Evolutionary conservation across 768 basidiomycete genomes (phyloP).

Genomic region (Boletus reticulatus): DNA sequence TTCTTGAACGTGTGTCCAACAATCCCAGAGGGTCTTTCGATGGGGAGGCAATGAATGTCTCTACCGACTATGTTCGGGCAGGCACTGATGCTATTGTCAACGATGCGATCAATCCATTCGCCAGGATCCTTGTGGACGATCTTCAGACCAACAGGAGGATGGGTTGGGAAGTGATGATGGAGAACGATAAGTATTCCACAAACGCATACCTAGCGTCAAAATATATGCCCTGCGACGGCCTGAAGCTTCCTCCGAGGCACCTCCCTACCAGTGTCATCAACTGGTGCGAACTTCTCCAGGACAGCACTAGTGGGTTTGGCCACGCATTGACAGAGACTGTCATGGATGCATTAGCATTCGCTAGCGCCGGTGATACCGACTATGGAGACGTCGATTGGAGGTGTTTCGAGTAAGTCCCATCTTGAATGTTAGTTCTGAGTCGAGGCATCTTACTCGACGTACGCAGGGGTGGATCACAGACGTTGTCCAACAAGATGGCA

Average conservation of each 20-base stretch:
- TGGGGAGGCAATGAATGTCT: slow-evolving; percentile 7
- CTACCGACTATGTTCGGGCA: slow-evolving; percentile 6
- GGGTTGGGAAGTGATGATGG: slow-evolving; percentile 29
- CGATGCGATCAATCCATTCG: slow-evolving; percentile 22
- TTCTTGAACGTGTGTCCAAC: slow-evolving; percentile 4
- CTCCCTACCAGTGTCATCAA: slow-evolving; percentile 27
- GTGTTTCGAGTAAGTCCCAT: slow-evolving; percentile 30
- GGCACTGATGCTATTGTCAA: slow-evolving; percentile 18
- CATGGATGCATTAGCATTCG: slow-evolving; percentile 30
- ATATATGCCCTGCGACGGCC: slow-evolving; percentile 21
- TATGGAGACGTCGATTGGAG: slow-evolving; percentile 23
- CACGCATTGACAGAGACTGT: slow-evolving; percentile 34
- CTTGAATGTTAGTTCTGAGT: not conserved
- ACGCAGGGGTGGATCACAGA: slow-evolving; percentile 24
- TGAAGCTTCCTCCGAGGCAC: slow-evolving; percentile 17
- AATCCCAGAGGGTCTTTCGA: slow-evolving; percentile 1
- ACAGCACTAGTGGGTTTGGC: slow-evolving; percentile 18
- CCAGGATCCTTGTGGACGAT: slow-evolving; percentile 16
- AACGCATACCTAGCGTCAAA: slow-evolving; percentile 25
- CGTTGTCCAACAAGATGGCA: slow-evolving; percentile 24
- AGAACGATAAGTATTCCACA: slow-evolving; percentile 30
- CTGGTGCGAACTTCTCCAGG: slow-evolving; percentile 33
- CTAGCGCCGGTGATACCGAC: not conserved
- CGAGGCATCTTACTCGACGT: not conserved
- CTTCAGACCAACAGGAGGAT: slow-evolving; percentile 5